These are phyloP conservation scores for Phytophthora megakarya DNA, from an alignment of 352 stramenopile species.

Conservation along the genomic window DNA sequence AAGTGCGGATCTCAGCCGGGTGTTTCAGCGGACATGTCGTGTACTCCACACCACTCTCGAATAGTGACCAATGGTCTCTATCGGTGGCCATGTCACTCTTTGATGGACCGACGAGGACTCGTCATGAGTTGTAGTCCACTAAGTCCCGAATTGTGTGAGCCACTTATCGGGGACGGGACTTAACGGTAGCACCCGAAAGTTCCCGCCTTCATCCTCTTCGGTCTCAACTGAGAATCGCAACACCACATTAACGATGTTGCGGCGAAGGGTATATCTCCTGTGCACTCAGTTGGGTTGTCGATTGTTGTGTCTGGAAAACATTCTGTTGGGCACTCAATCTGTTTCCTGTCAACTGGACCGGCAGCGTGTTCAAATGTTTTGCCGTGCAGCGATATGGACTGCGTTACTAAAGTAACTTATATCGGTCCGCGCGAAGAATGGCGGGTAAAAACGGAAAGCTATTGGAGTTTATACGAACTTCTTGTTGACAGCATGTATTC, in stretches of 20 bases:
- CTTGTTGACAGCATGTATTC: conserved; percentile 6
- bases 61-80: too few species aligned
- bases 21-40: too few species aligned
- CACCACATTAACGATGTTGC: conserved; percentile 6
- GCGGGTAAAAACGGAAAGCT: not conserved
- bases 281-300: not conserved
- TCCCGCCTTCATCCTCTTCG: too few species aligned
- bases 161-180: too few species aligned
- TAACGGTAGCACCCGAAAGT: too few species aligned
- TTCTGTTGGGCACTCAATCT: conserved; percentile 5
- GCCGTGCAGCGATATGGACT: not conserved
- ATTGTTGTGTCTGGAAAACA: conserved; percentile 5
- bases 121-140: too few species aligned
- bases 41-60: too few species aligned
- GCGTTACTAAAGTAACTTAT: conserved; percentile 4
- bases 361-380: not conserved
- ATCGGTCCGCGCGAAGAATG: conserved; percentile 1
- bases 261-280: conserved; percentile 4
- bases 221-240: too few species aligned
- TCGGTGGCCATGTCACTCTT: too few species aligned
- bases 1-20: too few species aligned
- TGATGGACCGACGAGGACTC: too few species aligned
- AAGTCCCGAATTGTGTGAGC: too few species aligned
- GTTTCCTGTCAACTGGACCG: conserved; percentile 2
- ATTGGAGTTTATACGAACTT: not conserved